Base-by-base conservation (phyloP, 2,329 filamentous ascomycete genomes). In the Cladosporium sp. region DNA sequence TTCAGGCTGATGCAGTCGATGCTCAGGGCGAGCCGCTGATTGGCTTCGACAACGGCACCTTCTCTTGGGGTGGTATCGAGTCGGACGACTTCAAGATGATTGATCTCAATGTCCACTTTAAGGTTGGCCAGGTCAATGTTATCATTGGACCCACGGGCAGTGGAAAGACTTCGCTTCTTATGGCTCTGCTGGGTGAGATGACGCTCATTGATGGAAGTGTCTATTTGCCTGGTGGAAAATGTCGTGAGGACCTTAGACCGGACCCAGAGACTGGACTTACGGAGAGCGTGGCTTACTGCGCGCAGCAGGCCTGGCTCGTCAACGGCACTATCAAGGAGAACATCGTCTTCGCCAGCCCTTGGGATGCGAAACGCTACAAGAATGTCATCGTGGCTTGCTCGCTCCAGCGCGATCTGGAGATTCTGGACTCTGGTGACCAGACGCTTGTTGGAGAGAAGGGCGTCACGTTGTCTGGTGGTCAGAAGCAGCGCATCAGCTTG, bases 141-240 rank as follows among this genome's bases (percentile, higher is more conserved):
- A 87, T 98, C 62, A 87, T 90, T 37, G 93, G 93, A 1, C 86
- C 92, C 2, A 98, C 93, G 3, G 93, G 93, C 11, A 93, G 87
- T 49, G 93, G 93, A 59, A 98, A 98, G 76, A 95, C 92, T 0
- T 97, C 92, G 0, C 75, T 98, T 64, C 77, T 98, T 16, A 95
- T 98, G 92, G 93, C 91, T 28, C 76, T 98, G 22, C 80, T 98
- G 2, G 93, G 93, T 55, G 93, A 98, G 72, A 98, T 98, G 93
- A 93, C 87, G 0, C 72, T 91, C 46, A 72, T 95, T 19, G 78
- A 85, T 53, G 93, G 93, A 52, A 80, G 79, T 9, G 87, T 97
- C 6, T 89, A 85, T 70, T 80, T 97, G 22, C 93, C 93, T 3
- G 89, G 91, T 59, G 89, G 88, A 41, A 82, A 81, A 56, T 90